Evolutionary conservation across 371 early-diverging fungal genomes (phyloP), one percentile per base, ranked within the genome.

Genomic region (Syncephalastrum monosporum): DNA sequence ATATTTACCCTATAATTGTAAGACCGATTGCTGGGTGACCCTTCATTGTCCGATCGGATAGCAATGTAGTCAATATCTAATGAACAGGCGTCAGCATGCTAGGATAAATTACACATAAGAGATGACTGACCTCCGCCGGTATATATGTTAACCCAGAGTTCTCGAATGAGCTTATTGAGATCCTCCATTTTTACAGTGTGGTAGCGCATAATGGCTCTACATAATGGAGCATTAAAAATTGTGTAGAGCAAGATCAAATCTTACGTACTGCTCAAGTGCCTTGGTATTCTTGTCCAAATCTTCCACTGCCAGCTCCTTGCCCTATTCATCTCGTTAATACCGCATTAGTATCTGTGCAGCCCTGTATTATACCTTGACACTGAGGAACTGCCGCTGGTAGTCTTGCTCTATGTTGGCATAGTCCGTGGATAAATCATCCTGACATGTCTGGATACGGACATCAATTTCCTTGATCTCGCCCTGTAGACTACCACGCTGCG

Each of bases 101-200:
- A 2, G 21, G 7, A 33, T 33, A 33, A 2, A 33, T 0, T 0
- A 33, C 1, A 42, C 5, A 1, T 14, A 42, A 0, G 13, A 42
- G 13, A 21, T n/a, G 16, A n/a, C 57, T 73, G 77, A 90, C 95
- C 97, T 64, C 86, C 90, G 42, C 99, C 99, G 60, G 89, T 89
- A 75, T 99, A 99, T 0, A 99, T 99, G 49, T 90, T 90, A 7
- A 82, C 77, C 99, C 99, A 99, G 16, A 99, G 76, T 57, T 99
- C 97, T 29, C 90, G 87, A 57, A 99, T 97, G 41, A 91, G 90
- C 68, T 90, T 87, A 79, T 99, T 99, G 63, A 99, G 84, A 69
- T 99, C 98, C 50, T 91, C 89, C 93, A 99, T 99, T 68, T 99
- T 99, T 42, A 87, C 62, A 6, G 92, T 79, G 65, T 99, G 99